phyloP scores from a whole-genome alignment of 176 grass and related monocot species.

The Pharus latifolius region DNA sequence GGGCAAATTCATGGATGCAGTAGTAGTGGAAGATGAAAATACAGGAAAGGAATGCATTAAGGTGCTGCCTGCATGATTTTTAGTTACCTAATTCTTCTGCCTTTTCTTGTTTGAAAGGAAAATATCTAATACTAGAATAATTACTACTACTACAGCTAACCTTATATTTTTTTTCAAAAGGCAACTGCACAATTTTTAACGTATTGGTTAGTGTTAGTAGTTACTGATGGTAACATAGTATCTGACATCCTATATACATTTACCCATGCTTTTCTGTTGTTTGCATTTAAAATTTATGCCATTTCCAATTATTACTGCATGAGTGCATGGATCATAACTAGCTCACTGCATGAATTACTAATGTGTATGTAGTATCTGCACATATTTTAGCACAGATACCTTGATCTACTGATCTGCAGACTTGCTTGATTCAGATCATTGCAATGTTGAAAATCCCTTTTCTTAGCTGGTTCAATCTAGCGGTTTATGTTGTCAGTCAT shows the following conservation, averaged over 20 bases:
- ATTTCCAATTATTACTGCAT: background rate
- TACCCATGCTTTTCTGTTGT: background rate
- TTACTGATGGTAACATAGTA: too few relatives aligned
- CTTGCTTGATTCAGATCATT: too few relatives aligned
- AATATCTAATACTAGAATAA: background rate
- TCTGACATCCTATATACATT: background rate
- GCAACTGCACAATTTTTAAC: background rate
- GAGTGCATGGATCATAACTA: too few relatives aligned
- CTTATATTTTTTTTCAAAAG: background rate
- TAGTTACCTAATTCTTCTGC: background rate
- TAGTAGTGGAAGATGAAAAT: constrained; percentile 94
- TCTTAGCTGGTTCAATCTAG: too few relatives aligned
- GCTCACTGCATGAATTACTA: too few relatives aligned
- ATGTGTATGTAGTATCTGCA: too few relatives aligned
- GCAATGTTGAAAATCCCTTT: too few relatives aligned
- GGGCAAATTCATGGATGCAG: constrained; percentile 98
- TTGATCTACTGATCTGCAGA: too few relatives aligned
- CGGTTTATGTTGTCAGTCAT: too few relatives aligned
- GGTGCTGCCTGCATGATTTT: constrained; percentile 30
- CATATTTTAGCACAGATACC: too few relatives aligned
- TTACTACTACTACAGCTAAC: too few relatives aligned
- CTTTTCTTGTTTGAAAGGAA: background rate
- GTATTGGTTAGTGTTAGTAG: background rate
- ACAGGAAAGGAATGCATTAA: constrained; percentile 99
- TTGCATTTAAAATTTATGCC: background rate